Conservation (phyloP, 2,329 filamentous ascomycete species). For the Aureobasidium sp. region DNA sequence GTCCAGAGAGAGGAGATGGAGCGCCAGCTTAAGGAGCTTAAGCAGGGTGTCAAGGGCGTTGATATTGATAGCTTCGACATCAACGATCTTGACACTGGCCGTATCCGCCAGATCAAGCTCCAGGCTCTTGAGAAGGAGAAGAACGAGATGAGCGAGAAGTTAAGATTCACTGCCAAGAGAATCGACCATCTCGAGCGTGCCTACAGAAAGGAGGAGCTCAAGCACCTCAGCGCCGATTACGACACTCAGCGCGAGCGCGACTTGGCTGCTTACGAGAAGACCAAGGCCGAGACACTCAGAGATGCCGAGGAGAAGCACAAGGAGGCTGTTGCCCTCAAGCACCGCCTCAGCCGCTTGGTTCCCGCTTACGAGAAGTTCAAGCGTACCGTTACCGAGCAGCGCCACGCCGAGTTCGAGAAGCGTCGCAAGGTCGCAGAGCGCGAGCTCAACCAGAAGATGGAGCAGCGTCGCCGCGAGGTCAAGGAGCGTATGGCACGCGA, state of each 20-base stretch:
- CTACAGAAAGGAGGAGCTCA: slow-evolving; percentile 89
- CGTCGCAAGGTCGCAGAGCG: slow-evolving; percentile 84
- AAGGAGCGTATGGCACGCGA: slow-evolving; percentile 76
- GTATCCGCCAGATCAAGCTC: slow-evolving; percentile 89
- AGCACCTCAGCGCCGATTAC: slow-evolving; percentile 84
- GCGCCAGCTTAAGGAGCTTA: slow-evolving; percentile 91
- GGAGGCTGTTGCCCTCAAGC: slow-evolving; percentile 87
- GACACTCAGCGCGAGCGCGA: slow-evolving; percentile 74
- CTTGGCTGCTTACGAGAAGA: slow-evolving; percentile 69
- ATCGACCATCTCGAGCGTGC: slow-evolving; percentile 96
- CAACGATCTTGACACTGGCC: slow-evolving; percentile 52
- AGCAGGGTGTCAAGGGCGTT: slow-evolving; percentile 76
- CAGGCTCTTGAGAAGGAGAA: slow-evolving; percentile 96
- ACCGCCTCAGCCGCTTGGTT: slow-evolving; percentile 79
- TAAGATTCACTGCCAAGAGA: slow-evolving; percentile 87
- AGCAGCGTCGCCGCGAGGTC: slow-evolving; percentile 77
- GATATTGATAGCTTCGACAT: slow-evolving; percentile 84
- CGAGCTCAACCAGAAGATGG: slow-evolving; percentile 88
- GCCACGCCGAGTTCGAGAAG: slow-evolving; percentile 93
- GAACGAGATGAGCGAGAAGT: slow-evolving; percentile 86
- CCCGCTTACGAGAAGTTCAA: slow-evolving; percentile 80
- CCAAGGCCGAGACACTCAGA: slow-evolving; percentile 68
- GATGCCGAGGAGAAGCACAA: slow-evolving; percentile 84
- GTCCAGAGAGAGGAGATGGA: slow-evolving; percentile 52
- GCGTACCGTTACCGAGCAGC: slow-evolving; percentile 72